These are phyloP conservation scores for Teunomyces gatunensis DNA, from an alignment of 805 yeast species.

Conservation along the genomic window DNA sequence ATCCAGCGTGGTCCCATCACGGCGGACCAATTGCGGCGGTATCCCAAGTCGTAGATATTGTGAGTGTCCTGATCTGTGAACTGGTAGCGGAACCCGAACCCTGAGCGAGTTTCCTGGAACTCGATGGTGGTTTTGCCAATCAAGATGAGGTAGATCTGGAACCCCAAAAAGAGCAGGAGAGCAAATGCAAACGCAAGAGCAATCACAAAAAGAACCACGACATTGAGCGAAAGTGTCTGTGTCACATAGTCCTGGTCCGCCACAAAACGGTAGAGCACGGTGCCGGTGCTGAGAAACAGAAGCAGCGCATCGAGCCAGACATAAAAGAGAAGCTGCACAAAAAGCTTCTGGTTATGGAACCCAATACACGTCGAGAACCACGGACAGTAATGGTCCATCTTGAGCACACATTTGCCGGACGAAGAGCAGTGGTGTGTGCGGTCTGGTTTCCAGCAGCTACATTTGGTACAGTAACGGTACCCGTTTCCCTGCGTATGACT, in stretches of 20 bases:
- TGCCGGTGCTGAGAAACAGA: slow-evolving; percentile 41
- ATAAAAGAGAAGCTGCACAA: slow-evolving; percentile 68
- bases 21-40: slow-evolving; percentile 54
- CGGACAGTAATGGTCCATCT: slow-evolving; percentile 71
- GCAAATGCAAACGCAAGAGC: slow-evolving; percentile 52
- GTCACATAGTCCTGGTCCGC: slow-evolving; percentile 32
- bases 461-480: slow-evolving; percentile 55
- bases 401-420: slow-evolving; percentile 45
- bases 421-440: slow-evolving; percentile 57
- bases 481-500: slow-evolving; percentile 37
- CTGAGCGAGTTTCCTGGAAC: slow-evolving; percentile 48
- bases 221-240: slow-evolving; percentile 46
- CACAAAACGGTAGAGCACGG: slow-evolving; percentile 50
- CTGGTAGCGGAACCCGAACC: slow-evolving; percentile 23
- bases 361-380: slow-evolving; percentile 94
- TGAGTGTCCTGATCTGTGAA: slow-evolving; percentile 43
- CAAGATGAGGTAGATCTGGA: slow-evolving; percentile 57
- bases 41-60: slow-evolving; percentile 78
- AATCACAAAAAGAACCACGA: slow-evolving; percentile 61
- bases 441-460: slow-evolving; percentile 60
- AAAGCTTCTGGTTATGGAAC: slow-evolving; percentile 72
- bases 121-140: slow-evolving; percentile 82
- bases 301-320: slow-evolving; percentile 34
- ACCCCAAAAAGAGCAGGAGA: slow-evolving; percentile 47
- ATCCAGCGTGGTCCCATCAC: slow-evolving; percentile 69